phyloP scores from a whole-genome alignment of 257 asterid genomes.

The Plantago ovata region DNA sequence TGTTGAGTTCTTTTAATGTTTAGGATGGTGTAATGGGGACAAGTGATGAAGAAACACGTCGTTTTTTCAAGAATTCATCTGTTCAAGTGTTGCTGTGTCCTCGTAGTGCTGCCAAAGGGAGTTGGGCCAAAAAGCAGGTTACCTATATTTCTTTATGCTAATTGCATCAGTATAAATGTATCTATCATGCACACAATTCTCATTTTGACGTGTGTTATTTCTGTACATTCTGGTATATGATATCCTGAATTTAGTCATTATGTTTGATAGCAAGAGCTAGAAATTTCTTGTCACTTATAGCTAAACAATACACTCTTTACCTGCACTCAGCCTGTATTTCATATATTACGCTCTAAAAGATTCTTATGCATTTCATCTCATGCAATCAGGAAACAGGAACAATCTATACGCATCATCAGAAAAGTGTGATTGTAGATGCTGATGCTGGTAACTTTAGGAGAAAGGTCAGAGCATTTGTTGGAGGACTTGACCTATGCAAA shows the following conservation, averaged over 20 bases:
- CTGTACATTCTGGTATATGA: no score
- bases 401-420: constrained; percentile 91
- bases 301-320: not conserved
- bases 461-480: constrained; percentile 67
- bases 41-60: constrained; percentile 82
- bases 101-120: constrained; percentile 72
- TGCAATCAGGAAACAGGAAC: constrained; percentile 73
- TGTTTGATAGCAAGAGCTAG: no score
- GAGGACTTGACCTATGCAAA: constrained; percentile 81
- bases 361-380: constrained; percentile 5
- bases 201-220: not conserved
- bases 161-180: no score
- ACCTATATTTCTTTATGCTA: not conserved
- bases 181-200: not conserved
- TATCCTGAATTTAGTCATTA: no score
- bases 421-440: constrained; percentile 81
- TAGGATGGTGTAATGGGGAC: constrained; percentile 87
- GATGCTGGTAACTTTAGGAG: constrained; percentile 71
- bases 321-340: not conserved
- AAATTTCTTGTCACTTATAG: no score
- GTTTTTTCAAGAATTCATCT: constrained; percentile 85
- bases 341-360: not conserved
- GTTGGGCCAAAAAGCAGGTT: constrained; percentile 57
- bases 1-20: constrained; percentile 13
- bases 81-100: constrained; percentile 84